These are phyloP conservation scores for Flammula alnicola DNA, from an alignment of 1,284 basidiomycete genomes.

Conservation along the genomic window DNA sequence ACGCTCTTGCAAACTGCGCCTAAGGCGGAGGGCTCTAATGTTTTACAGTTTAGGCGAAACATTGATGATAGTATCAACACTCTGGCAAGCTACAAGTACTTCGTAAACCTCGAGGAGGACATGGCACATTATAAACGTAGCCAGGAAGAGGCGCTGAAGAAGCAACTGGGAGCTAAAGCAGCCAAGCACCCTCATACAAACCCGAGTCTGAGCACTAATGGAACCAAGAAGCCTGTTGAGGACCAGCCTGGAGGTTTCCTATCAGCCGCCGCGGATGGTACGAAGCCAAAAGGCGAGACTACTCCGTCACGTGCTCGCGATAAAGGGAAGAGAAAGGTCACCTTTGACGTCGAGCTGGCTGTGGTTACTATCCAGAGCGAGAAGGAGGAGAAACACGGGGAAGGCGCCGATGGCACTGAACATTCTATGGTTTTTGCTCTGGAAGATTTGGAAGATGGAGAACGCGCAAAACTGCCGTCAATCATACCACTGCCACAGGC, in stretches of 20 bases:
- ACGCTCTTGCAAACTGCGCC: slow-evolving; percentile 33
- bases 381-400: too few relatives aligned
- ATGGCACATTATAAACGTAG: slow-evolving; percentile 42
- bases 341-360: slow-evolving; percentile 68
- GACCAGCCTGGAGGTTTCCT: slow-evolving; percentile 17
- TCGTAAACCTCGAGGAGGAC: slow-evolving; percentile 64
- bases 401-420: slow-evolving; percentile 26
- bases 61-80: slow-evolving; percentile 66
- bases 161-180: slow-evolving; percentile 6
- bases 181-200: slow-evolving; percentile 24
- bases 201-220: slow-evolving; percentile 26
- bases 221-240: slow-evolving; percentile 27
- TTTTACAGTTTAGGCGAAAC: slow-evolving; percentile 57
- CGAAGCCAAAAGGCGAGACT: slow-evolving; percentile 22
- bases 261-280: slow-evolving; percentile 15
- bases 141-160: slow-evolving; percentile 19
- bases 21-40: slow-evolving; percentile 38
- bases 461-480: slow-evolving; percentile 36
- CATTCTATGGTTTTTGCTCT: slow-evolving; percentile 65
- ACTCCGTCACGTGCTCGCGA: slow-evolving; percentile 34
- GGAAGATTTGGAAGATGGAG: slow-evolving; percentile 65
- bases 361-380: slow-evolving; percentile 53
- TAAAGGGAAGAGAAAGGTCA: slow-evolving; percentile 72
- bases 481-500: too few relatives aligned
- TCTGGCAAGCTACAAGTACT: slow-evolving; percentile 69